phyloP scores from a whole-genome alignment of 768 basidiomycete genomes.

The Naganishia friedmannii region DNA sequence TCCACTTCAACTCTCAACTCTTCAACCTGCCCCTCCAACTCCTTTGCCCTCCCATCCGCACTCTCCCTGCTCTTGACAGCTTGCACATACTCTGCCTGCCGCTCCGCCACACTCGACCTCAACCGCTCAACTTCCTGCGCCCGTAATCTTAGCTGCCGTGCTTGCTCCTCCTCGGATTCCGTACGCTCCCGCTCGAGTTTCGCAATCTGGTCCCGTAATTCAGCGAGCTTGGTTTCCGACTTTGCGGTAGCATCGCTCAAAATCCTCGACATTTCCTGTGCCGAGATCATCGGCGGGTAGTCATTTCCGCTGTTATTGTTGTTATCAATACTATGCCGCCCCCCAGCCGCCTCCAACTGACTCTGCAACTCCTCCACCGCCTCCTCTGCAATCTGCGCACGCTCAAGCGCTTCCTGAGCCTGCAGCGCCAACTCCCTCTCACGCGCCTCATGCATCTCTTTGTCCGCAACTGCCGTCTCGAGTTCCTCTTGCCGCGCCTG shows the following conservation, averaged over 20 bases:
- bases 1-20: conserved; percentile 52
- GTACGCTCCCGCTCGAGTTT: conserved; percentile 75
- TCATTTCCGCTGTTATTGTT: not conserved
- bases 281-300: conserved; percentile 12
- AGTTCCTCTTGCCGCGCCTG: conserved; percentile 85
- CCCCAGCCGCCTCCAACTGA: not conserved
- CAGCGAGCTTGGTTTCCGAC: conserved; percentile 71
- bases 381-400: conserved; percentile 57
- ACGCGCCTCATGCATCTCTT: conserved; percentile 71
- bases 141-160: conserved; percentile 74
- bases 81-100: conserved; percentile 63
- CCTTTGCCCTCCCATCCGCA: conserved; percentile 61
- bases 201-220: conserved; percentile 65
- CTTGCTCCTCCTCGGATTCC: conserved; percentile 86
- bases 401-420: conserved; percentile 73
- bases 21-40: conserved; percentile 52
- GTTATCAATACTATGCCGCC: not conserved
- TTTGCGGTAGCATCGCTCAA: conserved; percentile 71
- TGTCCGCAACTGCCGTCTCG: conserved; percentile 74
- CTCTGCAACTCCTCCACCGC: conserved; percentile 60
- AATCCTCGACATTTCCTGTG: conserved; percentile 57
- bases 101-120: conserved; percentile 62
- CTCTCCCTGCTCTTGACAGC: conserved; percentile 54
- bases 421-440: conserved; percentile 83
- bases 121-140: conserved; percentile 72